A percentile compares a stretch with the other conserved stretches of the same genome.
Conservation (phyloP, 345 rosid species). For the Corchorus capsularis region DNA sequence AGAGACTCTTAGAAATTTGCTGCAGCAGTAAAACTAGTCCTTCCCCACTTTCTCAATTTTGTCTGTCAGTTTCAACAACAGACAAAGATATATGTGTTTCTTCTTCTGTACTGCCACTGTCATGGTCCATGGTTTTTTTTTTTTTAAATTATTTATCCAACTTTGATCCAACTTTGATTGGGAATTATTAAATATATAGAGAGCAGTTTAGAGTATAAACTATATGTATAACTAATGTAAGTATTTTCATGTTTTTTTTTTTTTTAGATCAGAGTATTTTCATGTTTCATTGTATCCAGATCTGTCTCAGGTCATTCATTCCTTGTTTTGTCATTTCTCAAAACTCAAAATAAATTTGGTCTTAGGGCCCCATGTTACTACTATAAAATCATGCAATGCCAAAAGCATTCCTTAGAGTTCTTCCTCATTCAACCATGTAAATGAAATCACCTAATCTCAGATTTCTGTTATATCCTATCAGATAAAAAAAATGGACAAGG, state of each 20-base stretch:
- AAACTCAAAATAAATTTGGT: neutral
- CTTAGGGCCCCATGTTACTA: neutral
- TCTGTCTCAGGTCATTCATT: constrained; percentile 10
- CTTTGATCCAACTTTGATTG: constrained; percentile 19
- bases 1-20: constrained; percentile 25
- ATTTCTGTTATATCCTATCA: no score
- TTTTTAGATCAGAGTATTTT: no score
- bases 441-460: neutral
- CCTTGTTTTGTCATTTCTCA: neutral
- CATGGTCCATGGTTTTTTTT: constrained; percentile 4
- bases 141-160: neutral
- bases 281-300: neutral
- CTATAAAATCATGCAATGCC: neutral
- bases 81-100: neutral
- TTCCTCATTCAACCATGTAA: neutral
- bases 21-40: constrained; percentile 13
- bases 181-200: neutral
- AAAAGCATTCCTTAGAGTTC: neutral
- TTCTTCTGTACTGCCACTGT: neutral
- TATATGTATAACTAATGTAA: neutral
- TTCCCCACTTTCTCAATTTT: neutral
- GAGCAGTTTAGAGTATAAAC: constrained; percentile 4
- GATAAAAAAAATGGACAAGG: no score
- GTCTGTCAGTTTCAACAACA: constrained; percentile 11
- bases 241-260: neutral